phyloP scores from a whole-genome alignment of 1,284 basidiomycete species.

The Hypsizygus ulmarius region DNA sequence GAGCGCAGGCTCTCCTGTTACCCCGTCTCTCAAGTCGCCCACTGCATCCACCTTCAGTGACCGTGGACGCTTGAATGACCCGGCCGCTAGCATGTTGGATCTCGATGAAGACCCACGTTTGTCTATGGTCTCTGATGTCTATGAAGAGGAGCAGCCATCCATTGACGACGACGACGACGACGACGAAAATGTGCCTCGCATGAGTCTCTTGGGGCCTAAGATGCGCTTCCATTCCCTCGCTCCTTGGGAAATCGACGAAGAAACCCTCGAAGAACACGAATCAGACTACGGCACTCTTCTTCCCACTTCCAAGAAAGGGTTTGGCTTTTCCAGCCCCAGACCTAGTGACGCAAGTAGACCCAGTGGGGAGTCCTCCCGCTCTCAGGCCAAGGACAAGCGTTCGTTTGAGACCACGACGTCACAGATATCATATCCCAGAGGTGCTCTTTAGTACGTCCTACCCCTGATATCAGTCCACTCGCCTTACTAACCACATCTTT shows the following conservation, averaged over 20 bases:
- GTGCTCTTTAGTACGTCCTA: conserved; percentile 55
- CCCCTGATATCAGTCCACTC: conserved; percentile 8
- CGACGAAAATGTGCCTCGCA: conserved; percentile 43
- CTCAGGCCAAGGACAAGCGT: conserved; percentile 47
- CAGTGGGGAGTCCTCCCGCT: conserved; percentile 61
- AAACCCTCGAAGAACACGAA: conserved; percentile 47
- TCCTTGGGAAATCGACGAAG: conserved; percentile 71
- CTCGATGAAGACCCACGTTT: conserved; percentile 55
- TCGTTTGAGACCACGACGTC: conserved; percentile 60
- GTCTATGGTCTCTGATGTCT: conserved; percentile 37
- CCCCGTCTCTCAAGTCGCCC: conserved; percentile 17
- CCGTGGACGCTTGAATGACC: conserved; percentile 46
- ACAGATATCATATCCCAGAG: conserved; percentile 44
- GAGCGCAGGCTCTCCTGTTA: conserved; percentile 16
- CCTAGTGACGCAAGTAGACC: conserved; percentile 47
- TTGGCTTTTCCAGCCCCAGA: conserved; percentile 46
- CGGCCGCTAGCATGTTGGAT: conserved; percentile 52
- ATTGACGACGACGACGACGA: conserved; percentile 34
- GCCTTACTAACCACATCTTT: conserved; percentile 19
- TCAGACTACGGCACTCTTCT: conserved; percentile 31
- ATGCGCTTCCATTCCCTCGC: conserved; percentile 77
- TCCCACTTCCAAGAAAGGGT: conserved; percentile 32
- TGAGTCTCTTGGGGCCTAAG: conserved; percentile 73
- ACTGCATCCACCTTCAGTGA: conserved; percentile 21
- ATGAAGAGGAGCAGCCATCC: conserved; percentile 29